Conservation (phyloP, 1,139 yeast genomes). For the Zygosaccharomyces sapae region DNA sequence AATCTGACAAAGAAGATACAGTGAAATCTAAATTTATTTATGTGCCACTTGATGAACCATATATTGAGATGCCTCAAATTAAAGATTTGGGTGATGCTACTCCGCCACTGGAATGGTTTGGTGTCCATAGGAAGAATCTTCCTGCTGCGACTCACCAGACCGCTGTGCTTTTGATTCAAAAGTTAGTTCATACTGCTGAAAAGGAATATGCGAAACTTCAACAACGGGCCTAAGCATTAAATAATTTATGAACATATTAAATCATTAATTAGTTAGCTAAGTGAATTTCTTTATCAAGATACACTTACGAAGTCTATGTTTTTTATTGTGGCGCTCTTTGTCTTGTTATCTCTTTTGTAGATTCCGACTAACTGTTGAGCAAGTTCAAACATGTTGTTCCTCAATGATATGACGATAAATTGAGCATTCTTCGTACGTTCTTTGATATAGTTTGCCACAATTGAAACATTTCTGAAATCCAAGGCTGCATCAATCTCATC, state of each 20-base stretch:
- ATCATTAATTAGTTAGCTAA: background rate
- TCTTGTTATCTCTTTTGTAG: conserved; percentile 88
- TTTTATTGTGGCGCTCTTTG: conserved; percentile 72
- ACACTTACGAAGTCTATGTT: conserved; percentile 48
- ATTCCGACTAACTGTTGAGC: conserved; percentile 94
- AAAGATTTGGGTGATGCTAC: conserved; percentile 94
- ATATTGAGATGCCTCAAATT: conserved; percentile 83
- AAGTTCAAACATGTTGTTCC: conserved; percentile 97
- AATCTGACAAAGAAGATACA: conserved; percentile 60
- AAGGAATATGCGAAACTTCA: conserved; percentile 39
- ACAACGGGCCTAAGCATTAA: conserved; percentile 30
- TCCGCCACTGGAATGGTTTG: conserved; percentile 97
- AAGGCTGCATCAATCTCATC: conserved; percentile 99
- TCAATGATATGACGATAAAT: conserved; percentile 86
- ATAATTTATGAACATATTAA: background rate
- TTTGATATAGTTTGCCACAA: conserved; percentile 94
- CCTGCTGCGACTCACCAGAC: conserved; percentile 84
- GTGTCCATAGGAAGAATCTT: conserved; percentile 76
- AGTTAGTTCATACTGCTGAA: conserved; percentile 60
- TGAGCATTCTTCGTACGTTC: conserved; percentile 96
- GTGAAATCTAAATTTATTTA: conserved; percentile 56
- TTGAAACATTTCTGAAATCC: conserved; percentile 93
- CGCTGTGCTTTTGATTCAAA: conserved; percentile 69
- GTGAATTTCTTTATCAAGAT: conserved; percentile 2
- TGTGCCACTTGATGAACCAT: conserved; percentile 65